phyloP scores from a whole-genome alignment of 805 yeast genomes.

The Starmerella vitae region DNA sequence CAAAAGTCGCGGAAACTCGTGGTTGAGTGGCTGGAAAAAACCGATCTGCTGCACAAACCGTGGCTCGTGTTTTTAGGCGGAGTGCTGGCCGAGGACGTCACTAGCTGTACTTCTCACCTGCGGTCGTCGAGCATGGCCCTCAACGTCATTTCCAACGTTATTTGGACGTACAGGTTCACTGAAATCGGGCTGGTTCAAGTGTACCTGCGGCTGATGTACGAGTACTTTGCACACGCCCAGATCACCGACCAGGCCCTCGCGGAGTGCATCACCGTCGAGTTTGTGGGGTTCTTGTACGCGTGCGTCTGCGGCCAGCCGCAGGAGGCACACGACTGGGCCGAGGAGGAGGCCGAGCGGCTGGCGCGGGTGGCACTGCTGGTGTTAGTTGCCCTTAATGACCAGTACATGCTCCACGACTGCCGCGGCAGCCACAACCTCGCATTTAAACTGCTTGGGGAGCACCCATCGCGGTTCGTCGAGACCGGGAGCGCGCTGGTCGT shows the following conservation, averaged over 20 bases:
- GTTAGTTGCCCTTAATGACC: conserved; percentile 69
- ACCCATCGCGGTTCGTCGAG: conserved; percentile 34
- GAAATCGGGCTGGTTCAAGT: conserved; percentile 32
- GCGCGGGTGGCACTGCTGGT: conserved; percentile 52
- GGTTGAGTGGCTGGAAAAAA: conserved; percentile 1
- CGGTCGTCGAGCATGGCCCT: conserved; percentile 1
- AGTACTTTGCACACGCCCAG: conserved; percentile 5
- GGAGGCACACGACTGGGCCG: conserved; percentile 20
- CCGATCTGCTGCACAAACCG: conserved; percentile 11
- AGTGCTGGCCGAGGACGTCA: conserved; percentile 4
- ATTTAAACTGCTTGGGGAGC: conserved; percentile 38
- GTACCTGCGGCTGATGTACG: conserved; percentile 31
- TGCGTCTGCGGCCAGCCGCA: too few relatives aligned
- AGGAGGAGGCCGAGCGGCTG: neutral
- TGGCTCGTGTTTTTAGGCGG: conserved; percentile 6
- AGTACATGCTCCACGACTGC: conserved; percentile 46
- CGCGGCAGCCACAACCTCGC: conserved; percentile 34
- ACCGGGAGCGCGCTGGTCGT: conserved; percentile 60
- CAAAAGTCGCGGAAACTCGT: conserved; percentile 3
- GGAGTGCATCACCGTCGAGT: conserved; percentile 30
- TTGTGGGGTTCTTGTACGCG: conserved; percentile 37
- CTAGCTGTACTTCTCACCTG: neutral
- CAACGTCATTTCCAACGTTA: conserved; percentile 28
- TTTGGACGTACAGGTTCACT: conserved; percentile 31
- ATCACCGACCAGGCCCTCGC: conserved; percentile 3